Evolutionary conservation across 768 basidiomycete species (phyloP).

Genomic region (Rickenella mellea): DNA sequence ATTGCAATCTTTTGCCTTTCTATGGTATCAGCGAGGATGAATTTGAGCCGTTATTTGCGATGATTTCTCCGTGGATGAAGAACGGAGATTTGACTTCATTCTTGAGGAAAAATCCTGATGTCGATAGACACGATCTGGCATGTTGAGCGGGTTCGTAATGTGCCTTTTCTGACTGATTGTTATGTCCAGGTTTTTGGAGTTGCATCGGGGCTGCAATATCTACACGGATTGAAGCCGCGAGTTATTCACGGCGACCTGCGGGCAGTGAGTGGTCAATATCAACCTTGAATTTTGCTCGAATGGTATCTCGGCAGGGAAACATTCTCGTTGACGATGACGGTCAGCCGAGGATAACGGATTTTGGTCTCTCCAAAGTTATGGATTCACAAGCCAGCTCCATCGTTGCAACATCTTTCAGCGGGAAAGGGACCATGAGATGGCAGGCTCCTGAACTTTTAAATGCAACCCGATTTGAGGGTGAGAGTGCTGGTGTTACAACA

Average conservation of each 20-base stretch:
- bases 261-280: not conserved
- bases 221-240: not conserved
- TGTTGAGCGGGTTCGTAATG: not conserved
- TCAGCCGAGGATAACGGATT: slow-evolving; percentile 44
- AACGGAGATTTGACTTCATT: slow-evolving; percentile 16
- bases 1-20: slow-evolving; percentile 5
- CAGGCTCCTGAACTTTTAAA: not conserved
- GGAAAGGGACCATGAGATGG: not conserved
- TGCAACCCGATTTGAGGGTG: not conserved
- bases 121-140: not conserved
- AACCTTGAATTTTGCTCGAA: not conserved
- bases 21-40: slow-evolving; percentile 8
- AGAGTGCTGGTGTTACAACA: not conserved
- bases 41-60: slow-evolving; percentile 11
- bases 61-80: slow-evolving; percentile 20
- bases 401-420: not conserved
- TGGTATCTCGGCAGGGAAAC: slow-evolving; percentile 27
- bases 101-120: slow-evolving; percentile 7
- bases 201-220: not conserved
- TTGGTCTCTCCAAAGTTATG: slow-evolving; percentile 43
- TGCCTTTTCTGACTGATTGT: not conserved
- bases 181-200: not conserved
- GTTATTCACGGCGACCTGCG: not conserved
- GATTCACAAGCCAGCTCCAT: not conserved
- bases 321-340: slow-evolving; percentile 36